phyloP scores from a whole-genome alignment of 225 moss, liverwort and hornwort genomes.

The Polytrichum commune region DNA sequence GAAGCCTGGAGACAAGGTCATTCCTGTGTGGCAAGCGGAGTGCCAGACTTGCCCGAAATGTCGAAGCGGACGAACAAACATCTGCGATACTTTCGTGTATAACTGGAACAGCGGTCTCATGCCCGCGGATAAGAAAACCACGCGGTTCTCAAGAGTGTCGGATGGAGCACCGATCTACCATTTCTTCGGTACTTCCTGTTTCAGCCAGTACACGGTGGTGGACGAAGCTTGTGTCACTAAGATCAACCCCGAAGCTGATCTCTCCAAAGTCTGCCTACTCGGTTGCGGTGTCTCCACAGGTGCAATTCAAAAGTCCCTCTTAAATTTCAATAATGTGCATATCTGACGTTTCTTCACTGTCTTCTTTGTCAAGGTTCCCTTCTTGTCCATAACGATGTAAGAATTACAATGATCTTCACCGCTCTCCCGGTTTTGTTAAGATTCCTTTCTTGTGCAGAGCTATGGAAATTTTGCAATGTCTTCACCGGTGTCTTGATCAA shows the following conservation, averaged over 20 bases:
- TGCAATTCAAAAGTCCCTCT: conserved; percentile 1
- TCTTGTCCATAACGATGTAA: no score
- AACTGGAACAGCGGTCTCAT: conserved; percentile 21
- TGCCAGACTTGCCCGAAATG: conserved; percentile 52
- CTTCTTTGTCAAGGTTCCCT: no score
- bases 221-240: conserved; percentile 51
- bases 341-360: no score
- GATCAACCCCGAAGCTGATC: conserved; percentile 33
- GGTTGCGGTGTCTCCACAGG: conserved; percentile 70
- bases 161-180: conserved; percentile 45
- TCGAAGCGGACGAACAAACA: conserved; percentile 36
- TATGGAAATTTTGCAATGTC: no score
- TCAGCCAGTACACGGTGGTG: conserved; percentile 67
- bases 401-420: no score
- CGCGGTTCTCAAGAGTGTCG: conserved; percentile 24
- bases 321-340: no score
- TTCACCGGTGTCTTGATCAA: no score
- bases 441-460: no score
- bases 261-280: conserved; percentile 57
- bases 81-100: conserved; percentile 40
- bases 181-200: conserved; percentile 40
- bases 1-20: conserved; percentile 55
- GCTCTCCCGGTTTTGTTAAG: no score
- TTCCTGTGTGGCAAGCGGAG: conserved; percentile 49
- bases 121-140: conserved; percentile 19